Conservation (phyloP, 768 basidiomycete species). For the Rhizopogon sp. region DNA sequence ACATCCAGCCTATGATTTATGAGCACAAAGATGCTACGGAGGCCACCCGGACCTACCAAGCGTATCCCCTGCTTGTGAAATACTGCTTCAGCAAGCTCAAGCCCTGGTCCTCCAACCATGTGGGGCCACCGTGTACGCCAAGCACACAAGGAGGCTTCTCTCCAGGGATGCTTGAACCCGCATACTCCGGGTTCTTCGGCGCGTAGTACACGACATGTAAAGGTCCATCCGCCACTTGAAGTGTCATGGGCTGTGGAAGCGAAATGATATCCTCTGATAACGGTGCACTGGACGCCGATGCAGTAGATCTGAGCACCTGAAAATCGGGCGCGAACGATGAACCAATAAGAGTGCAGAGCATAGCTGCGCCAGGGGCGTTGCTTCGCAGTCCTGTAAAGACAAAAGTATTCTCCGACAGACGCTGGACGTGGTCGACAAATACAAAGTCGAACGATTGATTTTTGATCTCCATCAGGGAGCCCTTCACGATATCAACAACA, state of each 20-base stretch:
- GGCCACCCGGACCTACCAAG: constrained; percentile 40
- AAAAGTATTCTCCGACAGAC: neutral
- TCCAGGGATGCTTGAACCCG: constrained; percentile 33
- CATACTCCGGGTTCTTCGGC: constrained; percentile 57
- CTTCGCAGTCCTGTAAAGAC: neutral
- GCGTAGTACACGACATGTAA: constrained; percentile 58
- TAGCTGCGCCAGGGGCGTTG: neutral
- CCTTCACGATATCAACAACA: constrained; percentile 16
- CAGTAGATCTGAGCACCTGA: constrained; percentile 6
- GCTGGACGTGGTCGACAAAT: neutral
- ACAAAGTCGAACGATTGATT: neutral
- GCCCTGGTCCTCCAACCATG: constrained; percentile 36
- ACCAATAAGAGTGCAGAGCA: constrained; percentile 3
- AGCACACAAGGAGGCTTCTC: constrained; percentile 67
- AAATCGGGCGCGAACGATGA: constrained; percentile 1
- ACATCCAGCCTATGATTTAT: constrained; percentile 59
- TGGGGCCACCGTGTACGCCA: constrained; percentile 69
- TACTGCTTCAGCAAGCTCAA: constrained; percentile 53
- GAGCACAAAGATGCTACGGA: neutral
- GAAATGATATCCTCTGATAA: constrained; percentile 18
- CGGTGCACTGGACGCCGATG: neutral
- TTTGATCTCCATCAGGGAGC: constrained; percentile 2
- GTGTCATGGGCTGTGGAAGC: neutral
- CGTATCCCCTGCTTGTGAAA: constrained; percentile 66
- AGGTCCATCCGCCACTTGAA: constrained; percentile 17